Percentiles rank a stretch among this genome's conserved stretches.
Conservation (phyloP, 2,329 filamentous ascomycete genomes). For the Metarhizium rileyi region DNA sequence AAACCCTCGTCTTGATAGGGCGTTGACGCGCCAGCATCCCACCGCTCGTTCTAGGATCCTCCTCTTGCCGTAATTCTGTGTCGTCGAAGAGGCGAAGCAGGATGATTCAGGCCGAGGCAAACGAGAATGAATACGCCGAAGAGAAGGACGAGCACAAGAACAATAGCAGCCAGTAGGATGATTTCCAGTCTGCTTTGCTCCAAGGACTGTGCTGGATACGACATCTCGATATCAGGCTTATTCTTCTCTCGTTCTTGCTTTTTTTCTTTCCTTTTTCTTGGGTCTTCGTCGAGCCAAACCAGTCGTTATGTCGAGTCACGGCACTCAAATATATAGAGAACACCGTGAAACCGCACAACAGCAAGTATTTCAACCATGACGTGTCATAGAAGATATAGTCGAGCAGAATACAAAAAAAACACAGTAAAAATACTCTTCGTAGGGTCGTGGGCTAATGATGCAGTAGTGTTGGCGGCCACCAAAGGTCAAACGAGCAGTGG, state of each 20-base stretch:
- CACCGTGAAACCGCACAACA: neutral
- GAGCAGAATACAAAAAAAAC: neutral
- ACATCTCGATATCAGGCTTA: slow-evolving; percentile 12
- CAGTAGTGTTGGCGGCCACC: neutral
- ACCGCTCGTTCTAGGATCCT: slow-evolving; percentile 8
- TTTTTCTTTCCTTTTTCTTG: neutral
- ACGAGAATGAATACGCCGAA: slow-evolving; percentile 23
- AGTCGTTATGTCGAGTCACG: neutral
- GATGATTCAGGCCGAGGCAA: slow-evolving; percentile 14
- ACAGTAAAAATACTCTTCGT: neutral
- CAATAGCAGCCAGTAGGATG: slow-evolving; percentile 21
- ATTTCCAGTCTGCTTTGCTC: slow-evolving; percentile 24
- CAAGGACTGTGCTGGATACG: slow-evolving; percentile 13
- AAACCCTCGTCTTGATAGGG: slow-evolving; percentile 15
- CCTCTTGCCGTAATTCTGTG: slow-evolving; percentile 10
- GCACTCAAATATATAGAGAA: neutral
- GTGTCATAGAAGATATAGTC: neutral
- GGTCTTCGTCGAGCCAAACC: neutral
- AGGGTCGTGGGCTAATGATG: neutral
- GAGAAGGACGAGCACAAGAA: slow-evolving; percentile 22
- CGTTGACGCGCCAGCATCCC: slow-evolving; percentile 5
- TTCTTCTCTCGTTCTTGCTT: neutral
- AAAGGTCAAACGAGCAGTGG: neutral
- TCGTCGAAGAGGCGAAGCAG: neutral
- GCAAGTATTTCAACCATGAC: neutral